Evolutionary conservation across 148 eudicot species (phyloP), one percentile per base, ranked within the genome.

Genomic region (Nepenthes gracilis): DNA sequence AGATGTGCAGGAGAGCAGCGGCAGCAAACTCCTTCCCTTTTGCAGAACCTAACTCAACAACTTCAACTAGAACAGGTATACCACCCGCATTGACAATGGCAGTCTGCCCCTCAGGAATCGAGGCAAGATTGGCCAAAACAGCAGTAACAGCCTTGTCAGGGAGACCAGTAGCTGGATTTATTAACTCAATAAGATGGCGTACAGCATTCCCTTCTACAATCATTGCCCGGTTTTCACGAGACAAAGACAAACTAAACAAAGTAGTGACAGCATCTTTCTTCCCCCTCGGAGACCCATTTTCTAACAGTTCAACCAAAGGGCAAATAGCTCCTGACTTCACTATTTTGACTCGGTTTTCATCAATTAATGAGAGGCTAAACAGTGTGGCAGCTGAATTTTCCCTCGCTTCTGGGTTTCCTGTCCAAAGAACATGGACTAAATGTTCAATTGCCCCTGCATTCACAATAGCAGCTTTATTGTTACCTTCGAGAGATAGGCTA

Each of bases 1-100:
- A 85, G 38, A 92, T 79, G 69, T 84, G 91, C 45, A 83, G 66
- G 36, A 92, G 87, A 43, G 96, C 94, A 12, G 96, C 95, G 43
- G 91, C 88, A 4, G 98, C 98, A 74, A 80, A 82, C 81, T 92
- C 98, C 77, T 86, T 92, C 6, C 83, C 96, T 74, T 92, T 88
- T 1, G 83, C 75, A 33, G 98, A 88, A 33, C 98, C 96, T 70
- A 92, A 65, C 78, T 92, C 98, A 57, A 92, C 72, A 59, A 84
- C 88, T 73, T 92, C 98, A 54, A 92, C 95, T 34, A 92, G 76
- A 47, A 82, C 81, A 12, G 84, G 77, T 23, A 92, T 86, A 11
- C 96, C 98, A 38, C 78, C 80, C 51, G 82, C 96, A 63, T 80
- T 80, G 47, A 80, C 86, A 64, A 92, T 86, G 34, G 78, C 87